Base-by-base conservation (phyloP, 495 filamentous ascomycete genomes). In the Entonaema liquescens region DNA sequence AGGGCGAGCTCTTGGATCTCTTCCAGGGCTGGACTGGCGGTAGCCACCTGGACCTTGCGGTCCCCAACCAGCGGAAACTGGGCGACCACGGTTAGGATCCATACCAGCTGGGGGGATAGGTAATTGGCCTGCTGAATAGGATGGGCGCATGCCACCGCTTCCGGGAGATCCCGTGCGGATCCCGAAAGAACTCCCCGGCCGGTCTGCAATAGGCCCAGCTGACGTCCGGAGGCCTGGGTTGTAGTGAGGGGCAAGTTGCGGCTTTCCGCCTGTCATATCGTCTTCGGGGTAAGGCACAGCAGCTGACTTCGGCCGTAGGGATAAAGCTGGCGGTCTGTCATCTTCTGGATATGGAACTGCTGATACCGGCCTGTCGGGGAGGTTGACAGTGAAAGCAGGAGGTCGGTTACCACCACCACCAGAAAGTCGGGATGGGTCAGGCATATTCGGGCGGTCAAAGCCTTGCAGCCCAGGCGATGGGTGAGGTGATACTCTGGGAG, bases 101-200 rank as follows among this genome's bases (percentile, higher is more conserved):
- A 60, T 72, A 21, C 76, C 76, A 50, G 74, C 76, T 33, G 76
- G 75, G 21, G 76, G 77, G 29, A 75, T 77, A 55, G 73, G 70
- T 44, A 74, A 54, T 36, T 77, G 75, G 17, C 74, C 67, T 3
- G 59, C 61, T 1, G 74, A 68, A 17, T 70, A 58, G 7, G 65
- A 63, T 23, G 62, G 58, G 17, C 66, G 75, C 62, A 74, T 66
- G 8, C 70, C 70, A 52, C 58, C 73, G 31, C 11, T 35, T 8
- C 55, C 72, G 40, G 62, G 74, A 26, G 66, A 62, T 19, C 77
- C 66, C 0, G 84, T 81, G 21, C 81, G 87, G 73, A 92, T 89
- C 15, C 89, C 89, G 76, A 91, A 91, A 12, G 90, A 89, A 64
- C 89, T 91, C 55, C 82, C 84, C 11, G 90, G 88, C 1, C 91